Base-by-base conservation (phyloP, 257 asterid species). In the Coffea canephora region DNA sequence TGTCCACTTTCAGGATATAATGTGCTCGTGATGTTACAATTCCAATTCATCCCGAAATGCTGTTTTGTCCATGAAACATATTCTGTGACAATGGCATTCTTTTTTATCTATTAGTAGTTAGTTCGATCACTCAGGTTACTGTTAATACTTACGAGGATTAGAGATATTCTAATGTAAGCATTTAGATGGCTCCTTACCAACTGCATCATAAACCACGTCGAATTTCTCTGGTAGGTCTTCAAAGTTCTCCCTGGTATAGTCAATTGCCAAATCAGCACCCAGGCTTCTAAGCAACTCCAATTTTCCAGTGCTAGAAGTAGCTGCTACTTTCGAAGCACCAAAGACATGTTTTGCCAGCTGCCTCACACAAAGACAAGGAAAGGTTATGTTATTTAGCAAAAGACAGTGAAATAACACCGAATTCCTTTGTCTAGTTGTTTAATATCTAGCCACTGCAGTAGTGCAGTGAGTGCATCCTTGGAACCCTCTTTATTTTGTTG, bases 271-370 rank as follows among this genome's bases (percentile, higher is more conserved):
- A 85, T 95, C 98, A 46, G 86, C 94, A 70, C 98, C 98, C 78
- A 94, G 85, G 88, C 94, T 93, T 83, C 86, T 93, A 52, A 95
- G 61, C 71, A 93, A 73, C 3, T 91, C 94, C 88, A 88, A 45
- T 73, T 95, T 93, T 5, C 85, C 84, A 0, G 97, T 89, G 90
- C 97, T 93, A 27, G 98, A 70, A 10, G 98, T 93, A 41, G 96
- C 95, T 65, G 97, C 99, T 5, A 91, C 88, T 85, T 88, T 91
- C 18, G 99, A 95, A 76, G 98, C 98, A 14, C 98, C 97, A 82
- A 91, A 92, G 34, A 91, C 97, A 15, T 95, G 92, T 81, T 95
- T 95, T 12, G 96, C 98, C 13, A 95, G 83, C 99, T 95, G 89
- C 84, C 46, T 19, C 64, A 62, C 54, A 39, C 76, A 27, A 67